Evolutionary conservation across 2,329 filamentous ascomycete species (phyloP).

Genomic region (Metarhizium sp.): DNA sequence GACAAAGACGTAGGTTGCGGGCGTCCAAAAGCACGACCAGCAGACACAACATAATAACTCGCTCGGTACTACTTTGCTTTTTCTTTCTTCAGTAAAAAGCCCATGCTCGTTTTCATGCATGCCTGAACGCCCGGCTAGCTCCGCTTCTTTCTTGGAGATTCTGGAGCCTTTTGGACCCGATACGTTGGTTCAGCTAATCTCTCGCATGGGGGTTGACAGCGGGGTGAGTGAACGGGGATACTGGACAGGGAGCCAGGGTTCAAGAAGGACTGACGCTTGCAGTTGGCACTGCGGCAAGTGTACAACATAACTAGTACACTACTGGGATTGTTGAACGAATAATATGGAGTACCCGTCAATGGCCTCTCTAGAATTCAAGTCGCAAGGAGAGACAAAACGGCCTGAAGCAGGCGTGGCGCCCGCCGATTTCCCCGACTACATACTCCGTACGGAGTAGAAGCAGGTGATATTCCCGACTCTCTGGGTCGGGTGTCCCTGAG

Average conservation of each 20-base stretch:
- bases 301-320: background rate
- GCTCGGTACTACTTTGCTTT: background rate
- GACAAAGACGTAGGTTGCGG: background rate
- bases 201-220: background rate
- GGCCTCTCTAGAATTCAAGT: background rate
- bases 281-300: background rate
- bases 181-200: constrained; percentile 11
- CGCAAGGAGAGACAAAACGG: background rate
- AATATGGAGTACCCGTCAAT: background rate
- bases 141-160: background rate
- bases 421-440: background rate
- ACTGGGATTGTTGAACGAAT: no score
- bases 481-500: constrained; percentile 3
- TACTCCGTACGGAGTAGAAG: background rate
- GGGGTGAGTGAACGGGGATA: constrained; percentile 1
- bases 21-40: background rate
- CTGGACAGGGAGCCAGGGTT: background rate
- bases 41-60: background rate
- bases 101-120: background rate
- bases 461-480: constrained; percentile 5
- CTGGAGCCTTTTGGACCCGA: constrained; percentile 7
- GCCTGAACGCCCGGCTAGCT: background rate
- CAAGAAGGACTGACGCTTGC: background rate
- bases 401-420: background rate
- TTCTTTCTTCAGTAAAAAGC: background rate